Evolutionary conservation across 2,329 filamentous ascomycete genomes (phyloP), one percentile per base, ranked within the genome.

Genomic region (Aspergillus brasiliensis): DNA sequence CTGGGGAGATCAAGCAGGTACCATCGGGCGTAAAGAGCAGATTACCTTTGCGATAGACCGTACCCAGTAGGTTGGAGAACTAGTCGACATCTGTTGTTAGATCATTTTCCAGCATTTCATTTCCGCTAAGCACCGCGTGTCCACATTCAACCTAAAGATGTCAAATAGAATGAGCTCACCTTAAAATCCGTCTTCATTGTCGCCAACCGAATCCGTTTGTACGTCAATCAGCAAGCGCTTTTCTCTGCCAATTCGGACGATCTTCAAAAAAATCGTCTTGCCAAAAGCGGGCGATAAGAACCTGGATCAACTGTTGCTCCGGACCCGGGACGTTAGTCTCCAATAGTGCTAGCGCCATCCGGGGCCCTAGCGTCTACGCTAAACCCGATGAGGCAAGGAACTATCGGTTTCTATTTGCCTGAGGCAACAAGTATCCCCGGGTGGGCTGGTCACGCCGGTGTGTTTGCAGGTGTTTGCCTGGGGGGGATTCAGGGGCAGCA

Each of bases 181-280:
- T 95, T 96, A 79, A 98, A 99, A 80, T 98, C 94, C 68, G 93
- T 98, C 90, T 98, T 99, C 95, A 99, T 99, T 62, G 65, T 83
- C 63, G 64, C 59, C 53, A 58, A 55, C 59, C 58, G 40, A 51
- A 61, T 51, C 28, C 37, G 52, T 28, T 51, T 38, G 25, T 56
- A 68, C 68, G 69, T 61, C 61, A 61, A 59, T 52, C 55, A 59
- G 57, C 56, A 61, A 62, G 62, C 65, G 66, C 49, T 25, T 53
- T 34, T 37, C 25, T 44, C 27, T 51, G 34, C 13, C 17, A 46
- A 46, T 28, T 54, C 57, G 28, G 47, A 52, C 44, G 55, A 56
- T 51, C 52, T 59, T 59, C 59, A 66, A 59, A 67, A 67, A 68
- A 67, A 65, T 65, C 60, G 56, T 51, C 47, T 48, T 54, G 61